Evolutionary conservation across 352 stramenopile species (phyloP), one percentile per base, ranked within the genome.

Genomic region (Phytophthora podocarpi): DNA sequence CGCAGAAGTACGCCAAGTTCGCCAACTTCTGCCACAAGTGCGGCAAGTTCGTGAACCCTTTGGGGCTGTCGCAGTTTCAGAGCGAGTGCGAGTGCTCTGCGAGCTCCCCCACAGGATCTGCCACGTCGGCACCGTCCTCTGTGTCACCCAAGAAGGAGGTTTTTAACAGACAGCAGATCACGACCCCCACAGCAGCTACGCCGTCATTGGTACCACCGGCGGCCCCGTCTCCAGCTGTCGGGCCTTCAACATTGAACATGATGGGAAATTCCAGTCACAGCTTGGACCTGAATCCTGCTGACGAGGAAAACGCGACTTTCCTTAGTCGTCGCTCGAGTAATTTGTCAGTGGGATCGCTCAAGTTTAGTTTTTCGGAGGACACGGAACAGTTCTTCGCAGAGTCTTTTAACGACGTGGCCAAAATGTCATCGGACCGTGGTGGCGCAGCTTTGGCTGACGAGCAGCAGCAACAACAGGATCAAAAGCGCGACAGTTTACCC

Each of bases 11-110:
- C 59, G 60, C 80, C 42, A 94, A 93, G 59, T 94, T 92, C 64
- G 85, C 83, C 54, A 96, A 96, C 47, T 96, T 96, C 47, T 96
- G 87, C 55, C 73, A 82, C 24, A 82, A 85, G 23, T 96, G 87
- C 55, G 80, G 80, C 45, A 74, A 72, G 18, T 96, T 94, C 32
- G 82, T 91, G 47, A 96, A 96, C 64, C 87, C 87, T 3, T 65
- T 96, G 3, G 83, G 83, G 0, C 54, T 94, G 12, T 67, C 77
- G 7, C 78, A 93, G 51, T 91, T 83, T 62, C 72, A 76, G 53
- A 93, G 85, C 56, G 84, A 92, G 57, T 95, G 85, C 34, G 59
- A 61, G 36, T 96, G 85, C 58, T 67, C 76, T n/a, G 56, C 41
- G 58, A 78, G 35, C 67, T 68, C 55, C 18, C 57, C 16, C 0